A percentile compares a stretch with the other conserved stretches of the same genome.
Evolutionary conservation across 2,329 filamentous ascomycete species (phyloP).

Genomic region (Cladosporium sp.): DNA sequence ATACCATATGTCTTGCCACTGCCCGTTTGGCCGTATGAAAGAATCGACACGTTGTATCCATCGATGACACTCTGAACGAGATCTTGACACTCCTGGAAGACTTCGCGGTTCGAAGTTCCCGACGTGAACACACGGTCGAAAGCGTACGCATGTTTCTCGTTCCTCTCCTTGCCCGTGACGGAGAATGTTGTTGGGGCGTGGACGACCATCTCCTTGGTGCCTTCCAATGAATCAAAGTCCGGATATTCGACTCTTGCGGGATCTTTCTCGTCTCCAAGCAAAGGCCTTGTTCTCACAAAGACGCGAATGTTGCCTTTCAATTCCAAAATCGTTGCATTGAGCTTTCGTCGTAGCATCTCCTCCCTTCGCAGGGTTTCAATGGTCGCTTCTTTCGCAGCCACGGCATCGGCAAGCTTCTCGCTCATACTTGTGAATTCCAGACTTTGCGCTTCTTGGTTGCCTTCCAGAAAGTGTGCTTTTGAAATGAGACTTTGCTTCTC

Average conservation of each 20-base stretch:
- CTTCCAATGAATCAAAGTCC: conserved; percentile 61
- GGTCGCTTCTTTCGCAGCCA: conserved; percentile 62
- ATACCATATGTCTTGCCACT: conserved; percentile 97
- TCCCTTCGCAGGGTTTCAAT: conserved; percentile 83
- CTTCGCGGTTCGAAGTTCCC: conserved; percentile 68
- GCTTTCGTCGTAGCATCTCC: conserved; percentile 80
- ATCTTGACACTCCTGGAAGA: conserved; percentile 95
- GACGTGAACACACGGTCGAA: conserved; percentile 93
- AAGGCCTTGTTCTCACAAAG: conserved; percentile 89
- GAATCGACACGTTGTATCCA: conserved; percentile 97
- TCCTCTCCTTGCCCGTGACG: conserved; percentile 68
- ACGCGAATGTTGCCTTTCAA: conserved; percentile 97
- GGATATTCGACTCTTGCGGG: conserved; percentile 75
- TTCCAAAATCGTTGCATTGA: conserved; percentile 97
- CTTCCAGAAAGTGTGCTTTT: conserved; percentile 84
- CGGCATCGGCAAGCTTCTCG: conserved; percentile 70
- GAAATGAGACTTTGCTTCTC: conserved; percentile 71
- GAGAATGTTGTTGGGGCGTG: conserved; percentile 79
- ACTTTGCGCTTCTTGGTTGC: conserved; percentile 82
- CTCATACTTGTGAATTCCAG: conserved; percentile 80
- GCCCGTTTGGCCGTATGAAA: conserved; percentile 96
- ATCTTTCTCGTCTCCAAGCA: conserved; percentile 57
- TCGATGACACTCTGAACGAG: conserved; percentile 94
- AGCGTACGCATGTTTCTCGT: conserved; percentile 77
- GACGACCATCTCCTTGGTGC: conserved; percentile 80